Evolutionary conservation across 305 asterid species (phyloP), one percentile per base, ranked within the genome.

Genomic region (Plantago lanceolata): DNA sequence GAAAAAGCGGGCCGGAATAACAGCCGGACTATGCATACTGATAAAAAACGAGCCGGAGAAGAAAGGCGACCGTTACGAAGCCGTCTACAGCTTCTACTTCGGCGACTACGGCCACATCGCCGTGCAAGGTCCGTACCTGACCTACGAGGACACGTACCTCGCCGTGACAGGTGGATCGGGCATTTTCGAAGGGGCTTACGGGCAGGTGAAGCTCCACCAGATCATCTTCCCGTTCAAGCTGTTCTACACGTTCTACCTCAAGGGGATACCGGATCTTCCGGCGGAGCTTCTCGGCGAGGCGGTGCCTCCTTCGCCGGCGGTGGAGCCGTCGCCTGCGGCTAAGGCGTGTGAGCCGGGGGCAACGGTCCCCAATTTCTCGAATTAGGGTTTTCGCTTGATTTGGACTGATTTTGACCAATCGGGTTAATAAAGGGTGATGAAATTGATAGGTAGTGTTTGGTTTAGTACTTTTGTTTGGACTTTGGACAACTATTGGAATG

Each of bases 111-210:
- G 98, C 24, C 96, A 87, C 73, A 78, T 92, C 61, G 71, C 96
- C 11, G 95, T 89, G 63, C 98, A 92, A 75, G 98, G 98, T 11
- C 75, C 79, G 50, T 92, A 92, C 61, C 50, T 92, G 61, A 92
- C 98, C 6, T 89, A 86, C 75, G 85, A 82, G 76, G 98, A 87
- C 71, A 78, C 88, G 18, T 78, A 77, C 37, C 86, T 92, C 11
- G 88, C 96, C 29, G 91, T 92, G 58, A 92, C 95, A 16, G 98
- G 98, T n/a, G 98, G 96, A 47, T 89, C 98, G 13, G 98, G 98
- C 15, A 71, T 89, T 19, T 92, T 92, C 77, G 88, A 83, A 65
- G 98, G 96, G 26, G 98, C 69, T 48, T 87, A 77, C 75, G 98
- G 98, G 3, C 90, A 89, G 72, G 96, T 92, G 68, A 89, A 89